A percentile compares a stretch with the other conserved stretches of the same genome.
These are phyloP conservation scores for Fusarium setosum DNA, from an alignment of 2,329 filamentous ascomycete genomes.

Conservation along the genomic window DNA sequence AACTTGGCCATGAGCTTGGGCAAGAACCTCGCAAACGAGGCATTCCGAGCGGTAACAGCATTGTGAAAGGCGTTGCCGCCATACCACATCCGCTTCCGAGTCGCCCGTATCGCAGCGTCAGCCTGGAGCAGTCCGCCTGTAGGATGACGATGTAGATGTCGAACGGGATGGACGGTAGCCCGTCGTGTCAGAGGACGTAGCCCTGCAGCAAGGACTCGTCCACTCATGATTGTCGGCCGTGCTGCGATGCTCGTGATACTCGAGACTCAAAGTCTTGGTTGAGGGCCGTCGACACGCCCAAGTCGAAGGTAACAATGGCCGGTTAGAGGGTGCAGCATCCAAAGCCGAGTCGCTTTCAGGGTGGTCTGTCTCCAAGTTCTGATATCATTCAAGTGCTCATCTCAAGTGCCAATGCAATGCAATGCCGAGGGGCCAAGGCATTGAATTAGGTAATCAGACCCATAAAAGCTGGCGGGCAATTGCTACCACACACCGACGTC, in stretches of 20 bases:
- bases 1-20: slow-evolving; percentile 95
- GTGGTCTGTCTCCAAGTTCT: slow-evolving; percentile 32
- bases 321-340: slow-evolving; percentile 33
- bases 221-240: slow-evolving; percentile 47
- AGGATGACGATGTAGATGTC: slow-evolving; percentile 74
- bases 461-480: neutral
- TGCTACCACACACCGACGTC: too few relatives aligned
- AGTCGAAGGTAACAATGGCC: slow-evolving; percentile 29
- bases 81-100: slow-evolving; percentile 78
- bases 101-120: slow-evolving; percentile 70
- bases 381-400: slow-evolving; percentile 41
- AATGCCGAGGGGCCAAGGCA: slow-evolving; percentile 15
- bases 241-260: slow-evolving; percentile 15
- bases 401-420: slow-evolving; percentile 24
- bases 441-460: slow-evolving; percentile 31
- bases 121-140: slow-evolving; percentile 76
- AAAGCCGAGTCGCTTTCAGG: slow-evolving; percentile 22
- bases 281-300: slow-evolving; percentile 41
- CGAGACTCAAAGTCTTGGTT: slow-evolving; percentile 30
- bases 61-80: slow-evolving; percentile 88
- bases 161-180: slow-evolving; percentile 64
- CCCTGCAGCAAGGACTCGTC: slow-evolving; percentile 72
- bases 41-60: slow-evolving; percentile 71
- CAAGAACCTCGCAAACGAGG: slow-evolving; percentile 73
- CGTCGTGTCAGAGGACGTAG: slow-evolving; percentile 75